Evolutionary conservation across 306 rosid species (phyloP), one percentile per base, ranked within the genome.

Genomic region (Ormosia semicastrata): DNA sequence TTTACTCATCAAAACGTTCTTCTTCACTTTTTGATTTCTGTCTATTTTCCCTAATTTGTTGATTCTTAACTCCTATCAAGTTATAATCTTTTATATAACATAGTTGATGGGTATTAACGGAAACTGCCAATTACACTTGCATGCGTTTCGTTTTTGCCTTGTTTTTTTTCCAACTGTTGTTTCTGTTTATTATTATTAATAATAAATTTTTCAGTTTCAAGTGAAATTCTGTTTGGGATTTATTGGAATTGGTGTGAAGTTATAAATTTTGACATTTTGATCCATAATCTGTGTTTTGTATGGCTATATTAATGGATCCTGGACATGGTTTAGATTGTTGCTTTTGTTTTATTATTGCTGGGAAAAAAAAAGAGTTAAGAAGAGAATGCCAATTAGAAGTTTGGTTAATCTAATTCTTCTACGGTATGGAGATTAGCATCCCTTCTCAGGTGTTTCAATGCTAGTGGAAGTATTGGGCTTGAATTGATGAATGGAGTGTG

Each of bases 141-240:
- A 9, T 71, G 78, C 86, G 90, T 90, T 90, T 67, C 44, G 58
- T 75, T 75, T 75, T 82, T 37, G 36, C 43, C 34, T 32, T 47
- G 8, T 60, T 50, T n/a, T 71, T 2, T 43, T 24, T 57, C 4
- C 56, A 56, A 64, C 76, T 54, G 58, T 50, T 67, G 56, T 66
- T 30, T 75, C 15, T 58, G 71, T 73, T 59, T 79, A 1, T 67
- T 24, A 2, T 57, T 69, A 54, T 34, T 39, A 7, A 43, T 41
- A 2, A 3, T 40, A 18, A 18, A 4, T 33, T 46, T 15, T 41
- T n/a, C 84, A 34, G 85, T 73, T 86, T 82, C 12, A 1, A 41
- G 71, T 81, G 65, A 50, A 32, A 50, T 13, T 13, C 29, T 82
- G 36, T 74, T 82, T 79, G 62, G 73, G 57, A 49, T 40, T 53